Conservation (phyloP, 139 green algal species). For the Tetradesmus obliquus region DNA sequence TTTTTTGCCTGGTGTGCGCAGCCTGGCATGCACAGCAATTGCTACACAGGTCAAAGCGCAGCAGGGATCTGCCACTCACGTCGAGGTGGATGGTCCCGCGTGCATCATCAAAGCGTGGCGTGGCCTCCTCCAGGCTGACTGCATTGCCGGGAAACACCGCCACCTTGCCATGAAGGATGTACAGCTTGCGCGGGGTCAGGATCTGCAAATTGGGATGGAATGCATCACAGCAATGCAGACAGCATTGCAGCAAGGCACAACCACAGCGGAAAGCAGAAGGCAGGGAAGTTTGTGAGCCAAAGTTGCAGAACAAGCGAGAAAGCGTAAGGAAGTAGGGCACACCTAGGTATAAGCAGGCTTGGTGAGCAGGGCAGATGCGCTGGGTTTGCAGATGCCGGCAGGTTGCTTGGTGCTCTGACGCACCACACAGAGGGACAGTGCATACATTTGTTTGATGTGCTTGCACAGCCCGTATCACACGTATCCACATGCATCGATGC, state of each 20-base stretch:
- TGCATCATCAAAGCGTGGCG: slow-evolving; percentile 44
- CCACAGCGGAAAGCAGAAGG: background rate
- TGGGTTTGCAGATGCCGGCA: too few species aligned
- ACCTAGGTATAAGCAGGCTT: too few species aligned
- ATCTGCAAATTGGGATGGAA: slow-evolving; percentile 13
- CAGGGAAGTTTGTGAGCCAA: background rate
- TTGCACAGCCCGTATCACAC: too few species aligned
- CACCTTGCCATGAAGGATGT: slow-evolving; percentile 48
- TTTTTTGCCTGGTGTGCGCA: background rate
- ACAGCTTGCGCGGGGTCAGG: slow-evolving; percentile 49
- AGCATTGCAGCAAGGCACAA: background rate
- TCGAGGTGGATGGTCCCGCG: slow-evolving; percentile 47
- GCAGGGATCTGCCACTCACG: slow-evolving; percentile 13
- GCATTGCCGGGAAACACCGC: slow-evolving; percentile 48
- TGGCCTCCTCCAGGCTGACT: slow-evolving; percentile 36
- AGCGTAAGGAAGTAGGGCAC: too few species aligned
- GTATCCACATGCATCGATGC: too few species aligned
- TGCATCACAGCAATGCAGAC: background rate
- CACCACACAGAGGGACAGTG: too few species aligned
- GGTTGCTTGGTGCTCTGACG: too few species aligned
- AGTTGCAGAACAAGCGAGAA: background rate
- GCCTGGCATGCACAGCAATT: background rate
- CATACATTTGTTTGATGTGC: too few species aligned
- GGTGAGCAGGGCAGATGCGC: too few species aligned
- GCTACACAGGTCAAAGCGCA: background rate